These are phyloP conservation scores for Ajuga chamaepitys DNA, from an alignment of 257 asterid genomes.

Conservation along the genomic window DNA sequence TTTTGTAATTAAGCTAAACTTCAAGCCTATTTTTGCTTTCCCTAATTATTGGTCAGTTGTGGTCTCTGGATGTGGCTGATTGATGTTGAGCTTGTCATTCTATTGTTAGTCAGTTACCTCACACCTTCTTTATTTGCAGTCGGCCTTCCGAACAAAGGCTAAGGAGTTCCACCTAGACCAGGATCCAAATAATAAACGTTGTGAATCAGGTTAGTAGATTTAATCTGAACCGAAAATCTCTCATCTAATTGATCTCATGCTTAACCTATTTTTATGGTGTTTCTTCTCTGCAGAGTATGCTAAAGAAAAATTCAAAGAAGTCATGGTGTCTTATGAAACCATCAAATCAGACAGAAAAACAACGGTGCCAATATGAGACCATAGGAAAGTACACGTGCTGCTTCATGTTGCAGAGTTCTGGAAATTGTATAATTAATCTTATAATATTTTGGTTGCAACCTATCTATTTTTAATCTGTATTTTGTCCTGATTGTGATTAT, in stretches of 20 bases:
- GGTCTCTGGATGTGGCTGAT: not conserved
- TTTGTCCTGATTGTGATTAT: no score
- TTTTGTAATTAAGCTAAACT: no score
- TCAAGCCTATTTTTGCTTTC: no score
- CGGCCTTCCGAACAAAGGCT: constrained; percentile 86
- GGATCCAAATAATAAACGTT: constrained; percentile 83
- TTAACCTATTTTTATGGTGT: not conserved
- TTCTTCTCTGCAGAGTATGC: constrained; percentile 60
- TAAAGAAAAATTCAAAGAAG: constrained; percentile 80
- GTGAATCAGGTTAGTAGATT: not conserved
- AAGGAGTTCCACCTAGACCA: constrained; percentile 89
- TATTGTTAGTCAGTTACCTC: not conserved
- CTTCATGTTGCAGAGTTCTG: no score
- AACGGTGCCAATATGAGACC: constrained; percentile 14
- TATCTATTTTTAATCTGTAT: no score
- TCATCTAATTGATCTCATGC: constrained; percentile 2
- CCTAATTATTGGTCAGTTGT: no score
- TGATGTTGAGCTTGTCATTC: not conserved
- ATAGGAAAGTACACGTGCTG: no score
- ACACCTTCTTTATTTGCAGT: constrained; percentile 34
- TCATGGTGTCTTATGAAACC: constrained; percentile 52
- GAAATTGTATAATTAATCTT: no score
- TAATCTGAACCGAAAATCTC: not conserved
- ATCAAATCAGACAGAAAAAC: constrained; percentile 57
- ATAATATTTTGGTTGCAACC: no score